Evolutionary conservation across 352 stramenopile genomes (phyloP).

Genomic region (Globisporangium nunn): DNA sequence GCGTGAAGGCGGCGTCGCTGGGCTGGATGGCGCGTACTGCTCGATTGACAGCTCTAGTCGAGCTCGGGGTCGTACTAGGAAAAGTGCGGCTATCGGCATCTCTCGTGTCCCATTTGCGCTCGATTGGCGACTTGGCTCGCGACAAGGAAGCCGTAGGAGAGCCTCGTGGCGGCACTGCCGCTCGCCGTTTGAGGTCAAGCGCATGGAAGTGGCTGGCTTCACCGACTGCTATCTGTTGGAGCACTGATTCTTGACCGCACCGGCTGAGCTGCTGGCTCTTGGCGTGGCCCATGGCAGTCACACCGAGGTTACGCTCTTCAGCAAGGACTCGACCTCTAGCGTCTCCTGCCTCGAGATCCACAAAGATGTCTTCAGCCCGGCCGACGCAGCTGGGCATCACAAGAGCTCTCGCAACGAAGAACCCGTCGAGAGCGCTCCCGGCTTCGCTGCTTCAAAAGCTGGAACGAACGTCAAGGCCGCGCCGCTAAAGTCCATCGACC

Average conservation of each 20-base stretch:
- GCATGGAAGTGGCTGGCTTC: background rate
- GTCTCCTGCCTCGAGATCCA: background rate
- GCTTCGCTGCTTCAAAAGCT: background rate
- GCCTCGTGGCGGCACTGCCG: background rate
- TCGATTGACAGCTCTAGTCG: background rate
- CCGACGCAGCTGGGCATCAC: background rate
- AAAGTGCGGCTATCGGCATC: background rate
- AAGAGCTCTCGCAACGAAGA: background rate
- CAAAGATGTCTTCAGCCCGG: background rate
- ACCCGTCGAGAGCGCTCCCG: background rate
- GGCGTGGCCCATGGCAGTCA: background rate
- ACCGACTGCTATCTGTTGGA: background rate
- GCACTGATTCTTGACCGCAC: background rate
- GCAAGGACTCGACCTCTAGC: background rate
- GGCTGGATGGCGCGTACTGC: no score
- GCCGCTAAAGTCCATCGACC: background rate
- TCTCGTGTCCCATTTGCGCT: background rate
- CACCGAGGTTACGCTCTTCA: background rate
- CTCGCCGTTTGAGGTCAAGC: background rate
- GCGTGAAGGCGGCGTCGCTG: no score
- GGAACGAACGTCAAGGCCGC: background rate
- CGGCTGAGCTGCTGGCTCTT: background rate
- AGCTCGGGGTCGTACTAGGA: background rate
- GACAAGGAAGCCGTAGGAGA: background rate
- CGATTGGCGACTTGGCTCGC: background rate